Conservation (phyloP, 495 filamentous ascomycete genomes). For the Daldinia concentrica region DNA sequence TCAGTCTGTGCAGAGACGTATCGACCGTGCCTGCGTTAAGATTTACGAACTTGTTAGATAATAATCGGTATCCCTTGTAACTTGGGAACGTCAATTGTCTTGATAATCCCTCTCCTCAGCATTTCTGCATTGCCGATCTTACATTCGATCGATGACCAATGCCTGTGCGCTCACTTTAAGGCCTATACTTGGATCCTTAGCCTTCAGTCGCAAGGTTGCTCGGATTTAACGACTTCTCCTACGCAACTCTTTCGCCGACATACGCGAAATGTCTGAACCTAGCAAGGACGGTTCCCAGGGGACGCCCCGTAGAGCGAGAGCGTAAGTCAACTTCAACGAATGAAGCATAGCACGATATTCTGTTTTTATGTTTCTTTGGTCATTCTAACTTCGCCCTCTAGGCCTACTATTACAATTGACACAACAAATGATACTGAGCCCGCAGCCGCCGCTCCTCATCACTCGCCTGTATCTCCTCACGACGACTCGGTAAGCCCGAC, state of each 20-base stretch:
- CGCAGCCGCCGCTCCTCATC: constrained; percentile 46
- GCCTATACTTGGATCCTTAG: constrained; percentile 11
- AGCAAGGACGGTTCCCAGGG: constrained; percentile 26
- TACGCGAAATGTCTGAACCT: constrained; percentile 32
- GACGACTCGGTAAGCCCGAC: constrained; percentile 59
- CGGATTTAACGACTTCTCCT: constrained; percentile 8
- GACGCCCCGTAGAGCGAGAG: constrained; percentile 37
- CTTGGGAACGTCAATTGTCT: constrained; percentile 18
- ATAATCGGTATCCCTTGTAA: constrained; percentile 9
- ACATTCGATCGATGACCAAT: constrained; percentile 33
- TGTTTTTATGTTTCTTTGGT: not conserved
- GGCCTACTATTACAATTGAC: constrained; percentile 53
- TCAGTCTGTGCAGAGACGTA: constrained; percentile 25
- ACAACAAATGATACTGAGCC: constrained; percentile 49
- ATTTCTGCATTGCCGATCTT: constrained; percentile 17
- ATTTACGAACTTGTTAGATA: constrained; percentile 7
- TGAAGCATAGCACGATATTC: not conserved
- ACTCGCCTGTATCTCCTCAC: constrained; percentile 57
- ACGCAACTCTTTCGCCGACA: constrained; percentile 4
- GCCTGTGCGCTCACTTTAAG: constrained; percentile 18
- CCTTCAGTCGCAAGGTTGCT: constrained; percentile 26
- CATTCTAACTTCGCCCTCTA: constrained; percentile 33
- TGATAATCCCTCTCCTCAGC: not conserved
- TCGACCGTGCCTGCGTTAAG: constrained; percentile 4
- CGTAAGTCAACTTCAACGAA: constrained; percentile 27